Base-by-base conservation (phyloP, 805 yeast genomes). In the Ogataea pilisensis region DNA sequence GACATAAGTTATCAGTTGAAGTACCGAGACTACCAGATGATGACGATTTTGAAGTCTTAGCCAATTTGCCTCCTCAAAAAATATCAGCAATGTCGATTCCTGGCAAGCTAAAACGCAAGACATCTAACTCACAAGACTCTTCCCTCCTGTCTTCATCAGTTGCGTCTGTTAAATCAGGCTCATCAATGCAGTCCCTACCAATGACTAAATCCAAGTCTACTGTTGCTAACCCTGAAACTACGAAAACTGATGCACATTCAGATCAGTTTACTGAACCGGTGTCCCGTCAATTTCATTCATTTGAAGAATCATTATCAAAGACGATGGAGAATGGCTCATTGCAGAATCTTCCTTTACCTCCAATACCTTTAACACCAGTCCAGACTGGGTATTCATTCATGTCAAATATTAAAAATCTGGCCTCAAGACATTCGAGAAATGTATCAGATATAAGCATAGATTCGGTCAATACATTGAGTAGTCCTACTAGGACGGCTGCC, bases 211-310 rank as follows among this genome's bases (percentile, higher is more conserved):
- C 55, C 11, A 47, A 72, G 45, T 62, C 76, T 3, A 54, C 67
- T 1, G 80, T 80, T 0, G 79, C 78, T 1, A 61, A 68, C 45
- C 80, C 81, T 0, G 68, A 63, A 34, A 76, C 79, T 0, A 76
- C 80, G 0, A 67, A 54, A 36, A 66, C 72, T 25, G 79, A 76
- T 49, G 80, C 75, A 16, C 71, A 60, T 33, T 66, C 73, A 3
- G 46, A 55, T 36, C 42, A 34, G 11, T 43, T 49, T 34, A 16
- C 50, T 48, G 41, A 38, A 4, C 30, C 35, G 40, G 19, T 54
- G 14, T 12, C 45, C 13, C 37, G 38, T 22, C 39, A 46, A 8
- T 34, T 43, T 18, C 48, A 39, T 17, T 39, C 50, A 5, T 22
- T 48, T 9, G 47, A 36, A 14, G 45, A 37, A 19, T 33, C 21